phyloP scores from a whole-genome alignment of 169 alveolate species.

The Cryptosporidium sp. region DNA sequence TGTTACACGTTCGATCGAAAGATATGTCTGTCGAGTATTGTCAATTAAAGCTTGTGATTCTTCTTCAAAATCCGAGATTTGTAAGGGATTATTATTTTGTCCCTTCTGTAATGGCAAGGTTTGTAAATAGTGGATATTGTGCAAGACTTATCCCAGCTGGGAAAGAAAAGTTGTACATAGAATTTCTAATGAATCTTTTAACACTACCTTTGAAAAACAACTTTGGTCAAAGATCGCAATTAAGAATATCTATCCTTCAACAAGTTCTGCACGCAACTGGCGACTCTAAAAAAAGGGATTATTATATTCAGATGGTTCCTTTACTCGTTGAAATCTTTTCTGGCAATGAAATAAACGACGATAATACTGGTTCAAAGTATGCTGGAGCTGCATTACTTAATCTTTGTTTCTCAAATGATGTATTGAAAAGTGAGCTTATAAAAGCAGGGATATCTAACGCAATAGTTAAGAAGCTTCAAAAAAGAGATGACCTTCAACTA shows the following conservation, averaged over 20 bases:
- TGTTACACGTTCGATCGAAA: constrained; percentile 60
- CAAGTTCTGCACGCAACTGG: constrained; percentile 63
- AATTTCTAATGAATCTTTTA: constrained; percentile 48
- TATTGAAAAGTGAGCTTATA: constrained; percentile 23
- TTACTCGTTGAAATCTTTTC: constrained; percentile 52
- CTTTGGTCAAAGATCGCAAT: constrained; percentile 68
- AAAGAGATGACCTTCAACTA: constrained; percentile 63
- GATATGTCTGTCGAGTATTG: constrained; percentile 45
- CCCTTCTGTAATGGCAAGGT: constrained; percentile 73
- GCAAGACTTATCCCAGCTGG: constrained; percentile 72
- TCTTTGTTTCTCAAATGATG: constrained; percentile 46
- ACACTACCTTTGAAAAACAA: constrained; percentile 21
- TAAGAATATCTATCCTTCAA: constrained; percentile 53
- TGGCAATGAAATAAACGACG: constrained; percentile 25
- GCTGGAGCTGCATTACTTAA: constrained; percentile 58
- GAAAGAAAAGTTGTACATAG: constrained; percentile 39
- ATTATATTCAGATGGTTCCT: constrained; percentile 53
- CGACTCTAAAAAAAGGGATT: constrained; percentile 36
- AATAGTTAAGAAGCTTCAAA: constrained; percentile 3
- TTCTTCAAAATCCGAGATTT: constrained; percentile 49
- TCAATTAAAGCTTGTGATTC: constrained; percentile 34
- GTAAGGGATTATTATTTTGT: constrained; percentile 50
- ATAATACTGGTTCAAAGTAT: constrained; percentile 36
- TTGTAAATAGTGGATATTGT: constrained; percentile 72
- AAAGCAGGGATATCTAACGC: constrained; percentile 46